A percentile compares a stretch with the other conserved stretches of the same genome.
Evolutionary conservation across 2,329 filamentous ascomycete genomes (phyloP).

Genomic region (Aureobasidium uvarum): DNA sequence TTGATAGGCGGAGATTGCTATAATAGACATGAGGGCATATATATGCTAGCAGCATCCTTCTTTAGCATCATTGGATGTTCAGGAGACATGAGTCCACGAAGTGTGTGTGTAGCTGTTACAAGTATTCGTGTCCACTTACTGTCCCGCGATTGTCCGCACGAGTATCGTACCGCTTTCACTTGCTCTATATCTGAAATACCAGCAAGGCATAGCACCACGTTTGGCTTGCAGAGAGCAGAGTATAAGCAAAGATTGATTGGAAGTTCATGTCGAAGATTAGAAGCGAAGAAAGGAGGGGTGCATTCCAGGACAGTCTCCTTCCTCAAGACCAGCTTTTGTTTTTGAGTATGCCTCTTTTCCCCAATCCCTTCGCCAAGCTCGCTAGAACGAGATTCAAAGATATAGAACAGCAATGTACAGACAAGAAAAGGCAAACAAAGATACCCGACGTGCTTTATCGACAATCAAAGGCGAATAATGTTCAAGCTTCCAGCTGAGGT

Average conservation of each 20-base stretch:
- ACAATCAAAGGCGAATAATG: background rate
- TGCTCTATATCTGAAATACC: too few relatives aligned
- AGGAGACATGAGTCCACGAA: background rate
- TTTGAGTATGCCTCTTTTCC: background rate
- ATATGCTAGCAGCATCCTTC: background rate
- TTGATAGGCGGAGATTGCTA: too few relatives aligned
- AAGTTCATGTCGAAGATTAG: slow-evolving; percentile 7
- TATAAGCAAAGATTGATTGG: background rate
- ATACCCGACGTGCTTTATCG: background rate
- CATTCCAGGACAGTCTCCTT: background rate
- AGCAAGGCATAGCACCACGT: too few relatives aligned
- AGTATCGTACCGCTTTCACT: too few relatives aligned
- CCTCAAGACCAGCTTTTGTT: background rate
- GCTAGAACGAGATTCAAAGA: slow-evolving; percentile 1
- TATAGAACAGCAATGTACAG: background rate
- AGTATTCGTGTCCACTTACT: background rate
- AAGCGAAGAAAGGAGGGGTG: background rate
- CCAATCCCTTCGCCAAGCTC: background rate
- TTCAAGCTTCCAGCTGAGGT: background rate
- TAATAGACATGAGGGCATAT: background rate
- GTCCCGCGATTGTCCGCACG: too few relatives aligned
- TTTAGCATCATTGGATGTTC: background rate
- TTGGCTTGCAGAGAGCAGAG: background rate
- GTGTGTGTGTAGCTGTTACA: too few relatives aligned
- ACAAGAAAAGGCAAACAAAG: background rate